Evolutionary conservation across 176 grass and related monocot genomes (phyloP).

Genomic region (Chrysopogon serrulatus): DNA sequence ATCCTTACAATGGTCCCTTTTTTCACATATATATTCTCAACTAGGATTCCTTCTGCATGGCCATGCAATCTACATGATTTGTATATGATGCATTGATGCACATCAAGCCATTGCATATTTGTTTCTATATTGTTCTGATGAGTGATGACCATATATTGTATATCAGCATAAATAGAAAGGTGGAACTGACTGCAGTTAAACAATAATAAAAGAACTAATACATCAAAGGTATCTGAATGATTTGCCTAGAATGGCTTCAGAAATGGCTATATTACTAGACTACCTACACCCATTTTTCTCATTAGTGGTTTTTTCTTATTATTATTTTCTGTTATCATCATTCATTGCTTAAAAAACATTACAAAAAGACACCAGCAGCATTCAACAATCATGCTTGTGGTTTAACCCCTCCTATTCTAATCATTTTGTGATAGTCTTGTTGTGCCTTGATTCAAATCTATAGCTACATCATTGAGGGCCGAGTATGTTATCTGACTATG

Average conservation of each 20-base stretch:
- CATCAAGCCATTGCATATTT: background rate
- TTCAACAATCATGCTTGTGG: background rate
- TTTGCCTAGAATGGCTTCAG: background rate
- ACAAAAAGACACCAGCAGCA: background rate
- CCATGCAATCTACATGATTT: background rate
- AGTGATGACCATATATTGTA: background rate
- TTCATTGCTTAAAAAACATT: background rate
- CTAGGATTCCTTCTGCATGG: background rate
- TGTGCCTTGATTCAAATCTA: slow-evolving; percentile 37
- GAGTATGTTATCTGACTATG: slow-evolving; percentile 96
- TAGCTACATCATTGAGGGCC: slow-evolving; percentile 92
- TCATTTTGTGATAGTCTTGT: background rate
- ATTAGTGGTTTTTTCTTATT: background rate
- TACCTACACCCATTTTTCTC: background rate
- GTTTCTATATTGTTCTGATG: background rate
- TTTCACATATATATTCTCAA: background rate
- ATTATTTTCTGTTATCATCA: background rate
- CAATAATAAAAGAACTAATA: background rate
- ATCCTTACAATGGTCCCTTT: slow-evolving; percentile 40
- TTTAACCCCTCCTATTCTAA: background rate
- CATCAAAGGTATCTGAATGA: background rate
- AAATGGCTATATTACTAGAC: background rate
- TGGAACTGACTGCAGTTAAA: background rate
- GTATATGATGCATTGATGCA: background rate
- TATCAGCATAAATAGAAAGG: background rate